phyloP scores from a whole-genome alignment of 192 early-diverging fungal species.

The Podila epigama region DNA sequence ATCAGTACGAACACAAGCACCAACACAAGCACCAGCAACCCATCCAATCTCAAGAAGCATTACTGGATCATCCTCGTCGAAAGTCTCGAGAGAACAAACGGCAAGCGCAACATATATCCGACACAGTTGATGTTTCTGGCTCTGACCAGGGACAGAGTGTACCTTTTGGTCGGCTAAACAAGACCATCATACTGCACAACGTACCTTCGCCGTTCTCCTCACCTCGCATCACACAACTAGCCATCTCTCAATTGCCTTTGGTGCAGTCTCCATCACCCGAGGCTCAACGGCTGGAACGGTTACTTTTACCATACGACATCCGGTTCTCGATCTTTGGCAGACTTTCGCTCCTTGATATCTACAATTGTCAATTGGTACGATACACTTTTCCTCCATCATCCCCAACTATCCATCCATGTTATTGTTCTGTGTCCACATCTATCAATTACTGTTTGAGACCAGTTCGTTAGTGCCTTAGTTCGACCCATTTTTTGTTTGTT shows the following conservation, averaged over 20 bases:
- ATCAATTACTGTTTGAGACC: background rate
- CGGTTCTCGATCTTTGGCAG: conserved; percentile 46
- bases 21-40: background rate
- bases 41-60: too few relatives aligned
- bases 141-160: background rate
- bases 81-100: background rate
- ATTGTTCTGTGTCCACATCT: background rate
- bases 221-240: background rate
- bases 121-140: background rate
- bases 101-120: background rate
- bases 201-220: background rate
- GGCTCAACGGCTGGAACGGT: conserved; percentile 3
- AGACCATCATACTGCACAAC: background rate
- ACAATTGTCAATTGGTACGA: conserved; percentile 39
- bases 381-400: background rate
- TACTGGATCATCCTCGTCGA: background rate
- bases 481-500: background rate
- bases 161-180: background rate
- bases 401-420: background rate
- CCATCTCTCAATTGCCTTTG: background rate
- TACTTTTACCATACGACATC: conserved; percentile 38
- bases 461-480: background rate
- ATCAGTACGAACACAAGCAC: background rate
- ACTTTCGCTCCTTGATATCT: conserved; percentile 35
- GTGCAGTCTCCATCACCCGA: background rate